These are phyloP conservation scores for Metschnikowia rubicola DNA, from an alignment of 805 yeast genomes.

Conservation along the genomic window DNA sequence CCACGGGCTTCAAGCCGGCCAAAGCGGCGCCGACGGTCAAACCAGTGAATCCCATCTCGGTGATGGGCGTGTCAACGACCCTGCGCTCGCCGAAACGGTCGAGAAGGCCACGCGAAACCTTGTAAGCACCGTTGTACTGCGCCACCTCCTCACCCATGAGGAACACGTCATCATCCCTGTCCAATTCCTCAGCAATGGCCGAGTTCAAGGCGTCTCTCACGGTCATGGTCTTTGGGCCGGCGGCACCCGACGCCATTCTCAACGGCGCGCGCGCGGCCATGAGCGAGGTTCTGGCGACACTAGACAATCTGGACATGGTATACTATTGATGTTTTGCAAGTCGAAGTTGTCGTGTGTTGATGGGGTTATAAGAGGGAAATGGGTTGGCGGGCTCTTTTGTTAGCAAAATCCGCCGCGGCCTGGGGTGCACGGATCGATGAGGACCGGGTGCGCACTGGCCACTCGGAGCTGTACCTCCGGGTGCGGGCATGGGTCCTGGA, in stretches of 20 bases:
- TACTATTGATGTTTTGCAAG: background rate
- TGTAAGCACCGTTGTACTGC: slow-evolving; percentile 98
- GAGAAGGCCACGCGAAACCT: slow-evolving; percentile 90
- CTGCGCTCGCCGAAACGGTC: slow-evolving; percentile 95
- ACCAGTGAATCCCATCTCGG: slow-evolving; percentile 99
- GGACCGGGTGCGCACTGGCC: slow-evolving; percentile 17
- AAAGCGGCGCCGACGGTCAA: slow-evolving; percentile 94
- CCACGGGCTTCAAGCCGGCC: slow-evolving; percentile 92
- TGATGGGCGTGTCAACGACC: slow-evolving; percentile 94
- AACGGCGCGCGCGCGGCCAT: slow-evolving; percentile 31
- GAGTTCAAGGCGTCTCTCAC: slow-evolving; percentile 96
- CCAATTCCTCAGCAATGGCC: slow-evolving; percentile 96
- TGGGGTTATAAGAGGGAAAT: slow-evolving; percentile 1
- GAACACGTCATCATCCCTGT: slow-evolving; percentile 90
- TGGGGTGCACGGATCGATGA: slow-evolving; percentile 17
- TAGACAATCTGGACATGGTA: slow-evolving; percentile 27
- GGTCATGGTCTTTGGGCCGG: slow-evolving; percentile 64
- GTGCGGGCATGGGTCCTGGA: background rate
- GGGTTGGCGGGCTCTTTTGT: background rate
- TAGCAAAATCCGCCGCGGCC: background rate
- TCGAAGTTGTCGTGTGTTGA: background rate
- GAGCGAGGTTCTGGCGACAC: slow-evolving; percentile 44
- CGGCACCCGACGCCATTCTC: slow-evolving; percentile 45
- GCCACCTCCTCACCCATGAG: slow-evolving; percentile 99
- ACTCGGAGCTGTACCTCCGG: slow-evolving; percentile 21